Percentiles rank a stretch among this genome's conserved stretches.
Evolutionary conservation across 805 yeast species (phyloP).

Genomic region (Helenozyma rhizophorensis): DNA sequence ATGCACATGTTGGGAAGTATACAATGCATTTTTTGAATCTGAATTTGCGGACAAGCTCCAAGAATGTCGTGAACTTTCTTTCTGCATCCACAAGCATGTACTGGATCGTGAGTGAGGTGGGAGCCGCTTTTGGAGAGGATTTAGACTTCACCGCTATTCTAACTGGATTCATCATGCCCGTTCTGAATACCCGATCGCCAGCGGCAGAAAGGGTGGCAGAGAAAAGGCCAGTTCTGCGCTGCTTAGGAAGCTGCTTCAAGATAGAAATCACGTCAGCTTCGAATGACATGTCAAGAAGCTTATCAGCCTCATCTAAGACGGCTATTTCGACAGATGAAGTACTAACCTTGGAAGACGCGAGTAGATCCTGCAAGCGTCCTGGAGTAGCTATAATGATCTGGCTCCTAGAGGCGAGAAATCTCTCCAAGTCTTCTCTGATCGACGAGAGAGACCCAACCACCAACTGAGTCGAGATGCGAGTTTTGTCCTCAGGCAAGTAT

Average conservation of each 20-base stretch:
- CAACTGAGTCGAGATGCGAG: constrained; percentile 50
- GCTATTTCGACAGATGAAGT: constrained; percentile 65
- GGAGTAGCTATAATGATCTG: constrained; percentile 89
- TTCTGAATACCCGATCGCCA: constrained; percentile 69
- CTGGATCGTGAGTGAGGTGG: constrained; percentile 58
- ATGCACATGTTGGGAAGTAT: constrained; percentile 85
- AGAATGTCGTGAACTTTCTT: constrained; percentile 54
- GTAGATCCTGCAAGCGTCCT: constrained; percentile 77
- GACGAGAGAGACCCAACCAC: constrained; percentile 61
- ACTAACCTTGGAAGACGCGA: constrained; percentile 54
- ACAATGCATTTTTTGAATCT: constrained; percentile 79
- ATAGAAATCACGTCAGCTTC: constrained; percentile 64
- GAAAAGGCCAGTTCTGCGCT: constrained; percentile 88
- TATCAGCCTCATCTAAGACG: constrained; percentile 91
- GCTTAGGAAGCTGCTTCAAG: constrained; percentile 72
- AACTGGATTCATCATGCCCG: constrained; percentile 93
- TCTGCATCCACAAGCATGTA: constrained; percentile 59
- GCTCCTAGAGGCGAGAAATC: constrained; percentile 52
- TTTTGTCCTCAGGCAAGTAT: constrained; percentile 47
- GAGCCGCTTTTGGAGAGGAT: constrained; percentile 39
- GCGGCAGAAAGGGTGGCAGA: constrained; percentile 91
- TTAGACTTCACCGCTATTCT: constrained; percentile 69
- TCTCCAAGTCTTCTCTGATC: constrained; percentile 67
- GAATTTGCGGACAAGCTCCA: constrained; percentile 49
- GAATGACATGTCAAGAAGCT: constrained; percentile 75